Evolutionary conservation across 2,329 filamentous ascomycete species (phyloP).

Genomic region (Trichoderma afroharzianum): DNA sequence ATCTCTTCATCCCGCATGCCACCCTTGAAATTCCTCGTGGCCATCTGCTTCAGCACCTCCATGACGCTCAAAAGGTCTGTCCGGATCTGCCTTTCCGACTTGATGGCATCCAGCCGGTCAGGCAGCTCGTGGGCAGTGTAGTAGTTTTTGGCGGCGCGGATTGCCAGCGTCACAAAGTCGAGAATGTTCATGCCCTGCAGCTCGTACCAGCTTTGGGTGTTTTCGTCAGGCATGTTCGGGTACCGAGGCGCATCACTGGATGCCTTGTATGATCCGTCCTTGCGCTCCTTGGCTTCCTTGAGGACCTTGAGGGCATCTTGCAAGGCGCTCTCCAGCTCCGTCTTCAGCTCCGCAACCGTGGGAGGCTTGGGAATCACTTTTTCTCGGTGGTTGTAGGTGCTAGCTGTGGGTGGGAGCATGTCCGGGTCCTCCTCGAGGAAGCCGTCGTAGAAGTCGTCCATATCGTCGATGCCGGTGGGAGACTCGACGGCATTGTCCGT

Average conservation of each 20-base stretch:
- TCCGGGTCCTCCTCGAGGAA: conserved; percentile 64
- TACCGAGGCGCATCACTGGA: conserved; percentile 29
- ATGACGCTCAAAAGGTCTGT: conserved; percentile 80
- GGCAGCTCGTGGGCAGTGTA: conserved; percentile 91
- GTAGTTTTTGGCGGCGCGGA: conserved; percentile 91
- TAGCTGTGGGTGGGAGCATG: conserved; percentile 94
- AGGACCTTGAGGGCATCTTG: conserved; percentile 66
- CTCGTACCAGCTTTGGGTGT: conserved; percentile 70
- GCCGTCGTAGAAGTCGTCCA: conserved; percentile 47
- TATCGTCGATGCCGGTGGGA: conserved; percentile 43
- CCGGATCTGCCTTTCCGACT: conserved; percentile 80
- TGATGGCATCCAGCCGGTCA: conserved; percentile 79
- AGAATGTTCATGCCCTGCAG: conserved; percentile 88
- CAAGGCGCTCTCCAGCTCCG: conserved; percentile 62
- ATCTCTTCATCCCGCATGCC: conserved; percentile 78
- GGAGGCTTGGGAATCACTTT: conserved; percentile 81
- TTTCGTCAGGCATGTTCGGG: conserved; percentile 42
- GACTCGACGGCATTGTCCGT: conserved; percentile 43
- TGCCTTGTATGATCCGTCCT: conserved; percentile 29
- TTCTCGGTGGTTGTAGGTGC: conserved; percentile 86
- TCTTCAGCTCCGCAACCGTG: conserved; percentile 72
- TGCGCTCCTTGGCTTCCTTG: conserved; percentile 50
- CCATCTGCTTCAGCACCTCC: conserved; percentile 89
- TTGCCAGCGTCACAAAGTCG: conserved; percentile 91
- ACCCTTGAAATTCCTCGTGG: conserved; percentile 77